Conservation (phyloP, 768 basidiomycete species). For the Rhizopogon vesiculosus region DNA sequence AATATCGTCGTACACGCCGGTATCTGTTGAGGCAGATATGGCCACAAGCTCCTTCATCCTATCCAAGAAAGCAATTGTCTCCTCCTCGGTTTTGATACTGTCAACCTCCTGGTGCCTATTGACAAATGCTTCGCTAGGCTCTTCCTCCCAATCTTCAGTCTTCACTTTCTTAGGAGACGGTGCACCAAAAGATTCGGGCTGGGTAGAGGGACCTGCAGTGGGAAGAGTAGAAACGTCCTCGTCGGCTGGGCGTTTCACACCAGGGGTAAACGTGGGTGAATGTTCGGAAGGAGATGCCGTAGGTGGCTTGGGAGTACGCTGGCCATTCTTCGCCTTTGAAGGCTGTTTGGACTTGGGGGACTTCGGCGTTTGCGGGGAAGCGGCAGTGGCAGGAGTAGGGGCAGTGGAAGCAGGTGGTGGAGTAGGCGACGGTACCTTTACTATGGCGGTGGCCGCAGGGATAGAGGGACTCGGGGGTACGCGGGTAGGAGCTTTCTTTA, state of each 20-base stretch:
- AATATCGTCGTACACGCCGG: constrained; percentile 41
- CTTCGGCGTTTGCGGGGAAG: constrained; percentile 64
- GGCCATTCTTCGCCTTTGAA: constrained; percentile 39
- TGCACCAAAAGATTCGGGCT: constrained; percentile 34
- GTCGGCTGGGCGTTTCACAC: constrained; percentile 30
- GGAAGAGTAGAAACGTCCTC: constrained; percentile 26
- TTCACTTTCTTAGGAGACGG: constrained; percentile 71
- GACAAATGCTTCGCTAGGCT: constrained; percentile 44
- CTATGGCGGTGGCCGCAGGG: constrained; percentile 5
- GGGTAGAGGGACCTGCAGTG: constrained; percentile 25
- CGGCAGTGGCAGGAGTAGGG: constrained; percentile 34
- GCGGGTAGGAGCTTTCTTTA: constrained; percentile 12
- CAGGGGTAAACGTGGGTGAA: constrained; percentile 16
- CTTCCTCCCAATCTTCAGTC: constrained; percentile 61
- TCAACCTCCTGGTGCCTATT: constrained; percentile 36
- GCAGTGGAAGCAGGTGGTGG: constrained; percentile 44
- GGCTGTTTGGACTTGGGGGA: constrained; percentile 59
- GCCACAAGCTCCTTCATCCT: constrained; percentile 62
- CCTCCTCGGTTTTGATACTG: constrained; percentile 61
- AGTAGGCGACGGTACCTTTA: constrained; percentile 28
- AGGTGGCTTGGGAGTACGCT: constrained; percentile 27
- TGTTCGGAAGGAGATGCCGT: constrained; percentile 32
- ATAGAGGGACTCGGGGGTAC: constrained; percentile 20
- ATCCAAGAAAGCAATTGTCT: constrained; percentile 57
- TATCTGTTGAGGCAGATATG: constrained; percentile 34